Evolutionary conservation across 768 basidiomycete genomes (phyloP).

Genomic region (Hebeloma cylindrosporum): DNA sequence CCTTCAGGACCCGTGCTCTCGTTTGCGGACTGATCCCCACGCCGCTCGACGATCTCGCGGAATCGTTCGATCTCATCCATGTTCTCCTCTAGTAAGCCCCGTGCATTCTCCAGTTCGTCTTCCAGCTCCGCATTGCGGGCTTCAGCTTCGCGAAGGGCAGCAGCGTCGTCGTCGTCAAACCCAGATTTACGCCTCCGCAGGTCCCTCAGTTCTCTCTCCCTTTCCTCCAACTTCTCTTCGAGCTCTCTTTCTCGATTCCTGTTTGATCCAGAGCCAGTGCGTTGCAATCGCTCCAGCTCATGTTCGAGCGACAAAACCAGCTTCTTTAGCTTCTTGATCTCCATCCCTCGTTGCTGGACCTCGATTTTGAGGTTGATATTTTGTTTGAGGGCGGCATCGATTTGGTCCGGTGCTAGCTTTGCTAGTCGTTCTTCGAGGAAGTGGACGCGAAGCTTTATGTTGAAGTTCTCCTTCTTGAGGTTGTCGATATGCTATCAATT

Average conservation of each 20-base stretch:
- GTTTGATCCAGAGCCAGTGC: constrained; percentile 38
- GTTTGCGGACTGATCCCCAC: constrained; percentile 40
- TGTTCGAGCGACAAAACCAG: constrained; percentile 81
- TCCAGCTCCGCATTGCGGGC: constrained; percentile 67
- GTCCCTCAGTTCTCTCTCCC: constrained; percentile 68
- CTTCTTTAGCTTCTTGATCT: constrained; percentile 91
- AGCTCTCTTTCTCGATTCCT: constrained; percentile 64
- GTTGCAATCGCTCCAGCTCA: constrained; percentile 71
- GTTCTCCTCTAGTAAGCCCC: constrained; percentile 75
- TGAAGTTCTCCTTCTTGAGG: constrained; percentile 96
- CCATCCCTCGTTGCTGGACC: constrained; percentile 84
- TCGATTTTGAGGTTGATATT: constrained; percentile 93
- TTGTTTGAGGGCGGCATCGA: constrained; percentile 88
- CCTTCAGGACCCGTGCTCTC: constrained; percentile 41
- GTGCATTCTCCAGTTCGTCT: constrained; percentile 69
- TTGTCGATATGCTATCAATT: constrained; percentile 81
- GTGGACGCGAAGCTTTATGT: constrained; percentile 92
- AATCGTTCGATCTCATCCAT: constrained; percentile 80
- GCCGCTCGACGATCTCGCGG: constrained; percentile 63
- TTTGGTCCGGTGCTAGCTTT: constrained; percentile 87
- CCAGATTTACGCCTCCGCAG: constrained; percentile 50
- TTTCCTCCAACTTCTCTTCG: constrained; percentile 73
- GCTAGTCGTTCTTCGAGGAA: constrained; percentile 93
- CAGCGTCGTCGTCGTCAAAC: constrained; percentile 49
- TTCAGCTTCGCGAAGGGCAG: constrained; percentile 54